Conservation (phyloP, 805 yeast genomes). For the Ogataea corticis region DNA sequence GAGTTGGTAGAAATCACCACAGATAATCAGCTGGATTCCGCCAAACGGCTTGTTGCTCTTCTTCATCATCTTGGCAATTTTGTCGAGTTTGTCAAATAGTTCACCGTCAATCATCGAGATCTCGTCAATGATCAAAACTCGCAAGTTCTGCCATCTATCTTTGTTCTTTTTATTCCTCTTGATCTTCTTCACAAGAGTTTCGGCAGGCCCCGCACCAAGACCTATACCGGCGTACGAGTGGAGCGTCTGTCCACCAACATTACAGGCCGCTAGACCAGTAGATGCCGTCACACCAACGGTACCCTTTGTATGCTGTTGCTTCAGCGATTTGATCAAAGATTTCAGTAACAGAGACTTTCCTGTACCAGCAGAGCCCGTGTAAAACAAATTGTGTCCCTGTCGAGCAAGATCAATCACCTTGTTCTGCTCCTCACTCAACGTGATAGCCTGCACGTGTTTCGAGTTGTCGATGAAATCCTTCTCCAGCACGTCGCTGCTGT, state of each 20-base stretch:
- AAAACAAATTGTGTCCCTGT: slow-evolving; percentile 71
- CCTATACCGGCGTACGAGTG: slow-evolving; percentile 83
- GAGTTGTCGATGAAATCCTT: neutral
- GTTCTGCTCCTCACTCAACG: slow-evolving; percentile 61
- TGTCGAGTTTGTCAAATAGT: slow-evolving; percentile 62
- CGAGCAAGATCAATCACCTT: slow-evolving; percentile 62
- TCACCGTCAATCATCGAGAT: slow-evolving; percentile 78
- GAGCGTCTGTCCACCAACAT: slow-evolving; percentile 75
- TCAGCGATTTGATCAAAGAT: slow-evolving; percentile 56
- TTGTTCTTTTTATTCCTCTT: slow-evolving; percentile 49
- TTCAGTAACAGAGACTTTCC: slow-evolving; percentile 90
- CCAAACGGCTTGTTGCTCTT: slow-evolving; percentile 61
- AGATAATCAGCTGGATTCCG: slow-evolving; percentile 71
- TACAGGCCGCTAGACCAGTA: slow-evolving; percentile 82
- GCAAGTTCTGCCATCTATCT: slow-evolving; percentile 54
- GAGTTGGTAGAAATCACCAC: slow-evolving; percentile 82
- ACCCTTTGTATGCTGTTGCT: slow-evolving; percentile 44
- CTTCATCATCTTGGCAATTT: slow-evolving; percentile 55
- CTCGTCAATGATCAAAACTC: slow-evolving; percentile 73
- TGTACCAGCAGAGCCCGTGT: slow-evolving; percentile 98
- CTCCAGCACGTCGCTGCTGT: slow-evolving; percentile 3
- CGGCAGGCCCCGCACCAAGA: slow-evolving; percentile 56
- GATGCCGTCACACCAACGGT: slow-evolving; percentile 79
- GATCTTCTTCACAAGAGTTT: slow-evolving; percentile 50
- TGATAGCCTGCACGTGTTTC: slow-evolving; percentile 28